Base-by-base conservation (phyloP, 2,329 filamentous ascomycete genomes). In the Stachybotrys chartarum region DNA sequence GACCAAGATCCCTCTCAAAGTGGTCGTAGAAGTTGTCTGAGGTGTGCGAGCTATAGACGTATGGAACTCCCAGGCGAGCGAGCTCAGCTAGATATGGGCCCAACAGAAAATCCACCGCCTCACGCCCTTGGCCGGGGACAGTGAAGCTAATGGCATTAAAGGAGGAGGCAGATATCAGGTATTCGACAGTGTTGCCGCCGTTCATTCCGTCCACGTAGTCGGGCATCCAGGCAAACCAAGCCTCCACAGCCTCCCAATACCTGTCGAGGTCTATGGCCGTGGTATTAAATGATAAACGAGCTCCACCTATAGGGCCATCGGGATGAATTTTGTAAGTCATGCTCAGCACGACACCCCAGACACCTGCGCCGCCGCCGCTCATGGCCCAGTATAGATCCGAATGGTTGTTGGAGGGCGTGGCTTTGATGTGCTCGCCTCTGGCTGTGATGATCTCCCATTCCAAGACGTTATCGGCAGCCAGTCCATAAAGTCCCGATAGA, bases 321-420 rank as follows among this genome's bases (percentile, higher is more conserved):
- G 69, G 67, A 31, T 48, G 50, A 11, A 54, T 70, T 59, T 78
- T 80, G 32, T 75, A 69, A 0, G 78, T 83, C 65, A 83, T 70
- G 6, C 76, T 79, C 31, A 74, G 63, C 5, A 84, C 77, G 4
- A 83, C 70, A 3, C 74, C 81, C 57, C 77, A 85, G 6, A 74
- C 82, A 7, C 79, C 78, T 6, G 74, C 77, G 4, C 79, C 78
- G 8, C 79, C 78, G 12, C 78, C 78, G 54, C 70, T 69, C 4
- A 81, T 65, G 8, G 80, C 80, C 79, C 79, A 84, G 66, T 78
- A 82, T 3, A 84, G 67, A 51, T 83, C 80, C 0, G 67, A 51
- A 16, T 44, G 16, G 16, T 24, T n/a, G 18, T 75, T 57, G 1
- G 66, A 63, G 1, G 65, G 70, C 11, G 70, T 73, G 0, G 78